A percentile compares a stretch with the other conserved stretches of the same genome.
Conservation (phyloP, 306 rosid species). For the Coriaria nepalensis region DNA sequence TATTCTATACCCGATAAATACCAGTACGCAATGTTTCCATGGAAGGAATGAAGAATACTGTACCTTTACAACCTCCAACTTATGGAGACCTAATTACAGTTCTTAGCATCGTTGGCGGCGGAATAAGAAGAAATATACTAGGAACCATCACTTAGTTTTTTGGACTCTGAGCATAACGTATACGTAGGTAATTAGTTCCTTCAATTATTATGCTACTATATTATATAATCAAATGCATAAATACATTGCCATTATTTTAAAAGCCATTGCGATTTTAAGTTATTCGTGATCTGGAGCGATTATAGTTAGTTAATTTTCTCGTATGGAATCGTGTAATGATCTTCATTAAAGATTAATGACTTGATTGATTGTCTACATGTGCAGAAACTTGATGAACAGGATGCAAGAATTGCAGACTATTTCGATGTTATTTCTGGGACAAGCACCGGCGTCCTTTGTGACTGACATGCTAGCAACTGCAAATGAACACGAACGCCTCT, state of each 20-base stretch:
- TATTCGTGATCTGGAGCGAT: too few relatives aligned
- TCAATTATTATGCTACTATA: too few relatives aligned
- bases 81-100: constrained; percentile 43
- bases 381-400: constrained; percentile 50
- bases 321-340: too few relatives aligned
- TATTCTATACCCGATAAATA: not conserved
- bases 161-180: constrained; percentile 48
- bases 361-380: not conserved
- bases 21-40: not conserved
- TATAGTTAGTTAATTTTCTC: too few relatives aligned
- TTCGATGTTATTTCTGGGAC: constrained; percentile 60
- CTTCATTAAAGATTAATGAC: too few relatives aligned
- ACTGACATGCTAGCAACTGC: constrained; percentile 55
- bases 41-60: constrained; percentile 14
- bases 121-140: constrained; percentile 51
- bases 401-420: constrained; percentile 45
- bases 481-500: constrained; percentile 38
- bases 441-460: constrained; percentile 53
- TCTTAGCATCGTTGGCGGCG: constrained; percentile 73
- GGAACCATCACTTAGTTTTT: constrained; percentile 38
- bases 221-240: too few relatives aligned
- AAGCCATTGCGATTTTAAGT: too few relatives aligned
- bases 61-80: constrained; percentile 29
- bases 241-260: too few relatives aligned
- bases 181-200: too few relatives aligned